A percentile compares a stretch with the other conserved stretches of the same genome.
Evolutionary conservation across 495 filamentous ascomycete species (phyloP).

Genomic region (Hyaloscypha finlandica): DNA sequence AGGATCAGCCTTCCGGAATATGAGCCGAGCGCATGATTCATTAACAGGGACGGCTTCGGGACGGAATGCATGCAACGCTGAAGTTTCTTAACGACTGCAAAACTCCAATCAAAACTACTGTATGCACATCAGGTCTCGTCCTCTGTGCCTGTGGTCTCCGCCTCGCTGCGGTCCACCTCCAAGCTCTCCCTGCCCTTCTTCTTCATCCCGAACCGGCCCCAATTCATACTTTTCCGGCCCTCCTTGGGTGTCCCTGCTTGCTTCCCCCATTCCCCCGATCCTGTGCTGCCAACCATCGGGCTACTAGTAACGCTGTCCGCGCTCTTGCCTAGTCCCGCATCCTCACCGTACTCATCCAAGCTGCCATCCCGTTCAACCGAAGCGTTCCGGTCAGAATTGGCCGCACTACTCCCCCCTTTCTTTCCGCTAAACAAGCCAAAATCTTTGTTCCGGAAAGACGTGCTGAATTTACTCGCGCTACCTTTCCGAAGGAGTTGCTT

Average conservation of each 20-base stretch:
- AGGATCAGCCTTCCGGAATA: not conserved
- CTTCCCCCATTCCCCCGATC: constrained; percentile 27
- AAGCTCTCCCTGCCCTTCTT: constrained; percentile 32
- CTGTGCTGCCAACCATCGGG: constrained; percentile 30
- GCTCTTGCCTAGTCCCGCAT: constrained; percentile 22
- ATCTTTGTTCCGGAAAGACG: constrained; percentile 64
- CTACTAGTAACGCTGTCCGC: constrained; percentile 34
- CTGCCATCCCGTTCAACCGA: constrained; percentile 31
- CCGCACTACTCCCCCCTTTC: constrained; percentile 23
- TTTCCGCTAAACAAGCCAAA: constrained; percentile 34
- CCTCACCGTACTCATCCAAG: constrained; percentile 30
- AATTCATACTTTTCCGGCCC: constrained; percentile 33
- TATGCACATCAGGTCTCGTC: constrained; percentile 24
- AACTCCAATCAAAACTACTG: not conserved
- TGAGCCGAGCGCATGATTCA: not conserved
- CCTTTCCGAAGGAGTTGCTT: constrained; percentile 78
- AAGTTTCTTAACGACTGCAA: not conserved
- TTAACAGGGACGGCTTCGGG: not conserved
- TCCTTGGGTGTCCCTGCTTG: constrained; percentile 26
- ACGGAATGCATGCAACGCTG: not conserved
- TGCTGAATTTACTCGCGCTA: constrained; percentile 76
- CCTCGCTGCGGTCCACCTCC: constrained; percentile 32
- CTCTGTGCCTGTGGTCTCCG: constrained; percentile 27
- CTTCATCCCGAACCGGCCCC: constrained; percentile 29
- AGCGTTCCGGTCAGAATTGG: constrained; percentile 31